Base-by-base conservation (phyloP, 2,329 filamentous ascomycete species). In the Trichoderma cornu-damae region DNA sequence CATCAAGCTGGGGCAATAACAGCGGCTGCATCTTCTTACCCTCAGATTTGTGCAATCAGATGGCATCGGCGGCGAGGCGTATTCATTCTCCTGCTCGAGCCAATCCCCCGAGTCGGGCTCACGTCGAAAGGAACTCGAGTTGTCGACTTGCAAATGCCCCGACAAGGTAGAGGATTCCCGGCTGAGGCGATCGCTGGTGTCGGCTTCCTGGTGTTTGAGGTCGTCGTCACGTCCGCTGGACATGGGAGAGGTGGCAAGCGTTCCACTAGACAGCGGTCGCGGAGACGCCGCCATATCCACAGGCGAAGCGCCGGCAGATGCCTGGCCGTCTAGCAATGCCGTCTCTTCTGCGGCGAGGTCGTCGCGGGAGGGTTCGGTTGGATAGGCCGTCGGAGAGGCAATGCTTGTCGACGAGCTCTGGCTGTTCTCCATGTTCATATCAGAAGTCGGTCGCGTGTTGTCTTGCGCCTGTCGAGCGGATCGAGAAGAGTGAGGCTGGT, bases 211-310 rank as follows among this genome's bases (percentile, higher is more conserved):
- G 32, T 58, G 65, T 65, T 57, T 66, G 64, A 51, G 46, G 4
- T 61, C 60, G 43, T 70, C 69, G n/a, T 67, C 69, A 59, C 65
- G 63, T 46, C 60, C 66, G 61, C 55, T 69, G 43, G 65, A 67
- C 42, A 65, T 66, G 59, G 70, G 72, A 44, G 69, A 71, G 55
- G 70, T 70, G 58, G 69, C 63, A 60, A 64, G 64, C 28, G 70
- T 72, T 22, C 61, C 62, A 37, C 62, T 67, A 8, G 71, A 70
- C 34, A 69, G 71, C n/a, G 75, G 71, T 7, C 67, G 67, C 14
- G 76, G 76, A 4, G 78, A 78, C 66, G 75, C 70, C 47, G 75
- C 76, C 5, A 71, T 70, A n/a, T 73, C 72, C 60, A 71, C 66
- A 50, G 76, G 72, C 14, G 70, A 69, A 26, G 67, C 61, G 3